phyloP scores from a whole-genome alignment of 768 basidiomycete species.

The Boletus rubropictus region DNA sequence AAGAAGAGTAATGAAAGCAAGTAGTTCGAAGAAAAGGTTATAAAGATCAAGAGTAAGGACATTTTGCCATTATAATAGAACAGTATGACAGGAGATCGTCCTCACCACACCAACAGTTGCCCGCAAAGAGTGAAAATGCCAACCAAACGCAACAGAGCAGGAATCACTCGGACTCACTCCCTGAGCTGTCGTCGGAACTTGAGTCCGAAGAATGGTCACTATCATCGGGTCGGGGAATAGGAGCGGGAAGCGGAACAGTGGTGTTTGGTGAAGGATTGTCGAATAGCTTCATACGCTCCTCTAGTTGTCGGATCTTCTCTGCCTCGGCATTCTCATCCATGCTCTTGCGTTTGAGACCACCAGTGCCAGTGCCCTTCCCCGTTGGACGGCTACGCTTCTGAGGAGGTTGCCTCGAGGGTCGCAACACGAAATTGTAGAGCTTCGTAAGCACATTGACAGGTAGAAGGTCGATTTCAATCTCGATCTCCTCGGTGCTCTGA shows the following conservation, averaged over 20 bases:
- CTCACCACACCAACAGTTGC: conserved; percentile 16
- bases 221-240: conserved; percentile 35
- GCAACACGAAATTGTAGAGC: conserved; percentile 92
- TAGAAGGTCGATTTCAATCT: conserved; percentile 92
- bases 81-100: conserved; percentile 23
- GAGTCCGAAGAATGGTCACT: conserved; percentile 79
- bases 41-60: conserved; percentile 34
- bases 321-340: conserved; percentile 97
- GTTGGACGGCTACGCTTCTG: conserved; percentile 54
- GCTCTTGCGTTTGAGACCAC: conserved; percentile 87
- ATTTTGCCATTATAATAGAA: conserved; percentile 22
- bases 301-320: conserved; percentile 88
- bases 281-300: conserved; percentile 82
- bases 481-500: conserved; percentile 95
- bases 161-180: conserved; percentile 73
- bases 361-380: conserved; percentile 80
- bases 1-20: conserved; percentile 24
- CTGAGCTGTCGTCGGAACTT: conserved; percentile 76
- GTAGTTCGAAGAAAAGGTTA: conserved; percentile 26
- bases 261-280: conserved; percentile 49
- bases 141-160: conserved; percentile 8
- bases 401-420: conserved; percentile 64
- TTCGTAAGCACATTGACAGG: conserved; percentile 84
- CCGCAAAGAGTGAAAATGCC: conserved; percentile 12
- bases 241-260: conserved; percentile 30